These are phyloP conservation scores for Ceratocystis colombiana DNA, from an alignment of 2,329 filamentous ascomycete genomes.

Conservation along the genomic window DNA sequence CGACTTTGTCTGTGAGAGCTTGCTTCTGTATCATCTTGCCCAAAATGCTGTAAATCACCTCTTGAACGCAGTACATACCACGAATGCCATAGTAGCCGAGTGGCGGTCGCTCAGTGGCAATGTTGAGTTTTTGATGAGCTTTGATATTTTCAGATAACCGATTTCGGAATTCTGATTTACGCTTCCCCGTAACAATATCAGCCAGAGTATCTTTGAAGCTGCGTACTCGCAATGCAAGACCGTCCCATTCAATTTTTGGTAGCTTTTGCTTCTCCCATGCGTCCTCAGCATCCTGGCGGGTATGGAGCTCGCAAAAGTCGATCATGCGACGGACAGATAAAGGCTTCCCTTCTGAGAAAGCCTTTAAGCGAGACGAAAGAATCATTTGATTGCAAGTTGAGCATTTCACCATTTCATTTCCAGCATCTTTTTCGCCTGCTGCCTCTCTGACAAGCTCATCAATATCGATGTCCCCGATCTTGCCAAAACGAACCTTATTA, in stretches of 20 bases:
- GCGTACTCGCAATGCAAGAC: constrained; percentile 49
- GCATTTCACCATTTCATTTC: constrained; percentile 36
- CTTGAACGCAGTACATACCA: constrained; percentile 62
- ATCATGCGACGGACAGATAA: constrained; percentile 50
- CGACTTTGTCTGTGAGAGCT: constrained; percentile 53
- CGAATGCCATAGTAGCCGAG: constrained; percentile 78
- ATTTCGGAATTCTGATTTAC: constrained; percentile 51
- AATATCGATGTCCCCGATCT: constrained; percentile 7
- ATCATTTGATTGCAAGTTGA: constrained; percentile 58
- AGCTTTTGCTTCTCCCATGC: constrained; percentile 48
- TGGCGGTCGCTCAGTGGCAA: constrained; percentile 46
- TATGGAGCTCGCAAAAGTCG: constrained; percentile 56
- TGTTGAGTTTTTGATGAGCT: constrained; percentile 48
- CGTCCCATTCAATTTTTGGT: constrained; percentile 60
- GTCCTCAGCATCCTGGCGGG: constrained; percentile 42
- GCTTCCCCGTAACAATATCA: constrained; percentile 47
- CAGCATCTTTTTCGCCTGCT: background rate
- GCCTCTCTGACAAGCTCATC: constrained; percentile 14
- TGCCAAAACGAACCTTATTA: constrained; percentile 8
- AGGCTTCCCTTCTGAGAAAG: constrained; percentile 39
- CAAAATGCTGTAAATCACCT: constrained; percentile 54
- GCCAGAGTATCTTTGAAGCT: constrained; percentile 47
- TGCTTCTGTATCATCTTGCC: constrained; percentile 50
- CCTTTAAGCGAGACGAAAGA: constrained; percentile 43
- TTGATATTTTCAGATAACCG: constrained; percentile 46